Evolutionary conservation across 2,329 filamentous ascomycete species (phyloP), one percentile per base, ranked within the genome.

Genomic region (Xylaria sp.): DNA sequence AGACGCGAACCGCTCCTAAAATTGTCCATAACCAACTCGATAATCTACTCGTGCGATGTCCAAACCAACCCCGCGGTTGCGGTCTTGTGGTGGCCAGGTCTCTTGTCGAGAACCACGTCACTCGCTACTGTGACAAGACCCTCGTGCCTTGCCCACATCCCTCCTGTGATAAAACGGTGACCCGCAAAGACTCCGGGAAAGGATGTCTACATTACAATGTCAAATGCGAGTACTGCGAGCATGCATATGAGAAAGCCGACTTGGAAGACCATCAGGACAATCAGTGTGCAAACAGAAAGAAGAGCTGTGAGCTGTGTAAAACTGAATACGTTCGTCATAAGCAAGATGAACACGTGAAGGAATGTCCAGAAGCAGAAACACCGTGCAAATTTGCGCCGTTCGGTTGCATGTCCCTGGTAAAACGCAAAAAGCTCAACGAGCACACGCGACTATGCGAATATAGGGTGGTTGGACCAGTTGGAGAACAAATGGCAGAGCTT

Each of bases 1-100:
- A 77, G 34, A 77, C 76, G 5, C 73, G 75, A 7, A 59, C 72
- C n/a, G 79, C 78, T 2, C 79, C 80, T 23, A 82, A 81, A 63
- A 81, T 91, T 46, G 80, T 91, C 52, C 80, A 83, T 50, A 89
- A 89, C 23, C 87, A 90, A 75, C 84, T 91, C 23, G 88, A 90
- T 70, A 84, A 81, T 66, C 81, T 91, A 12, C 78, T 82, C 30
- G 89, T 89, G 57, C 83, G 83, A 66, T 91, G 89, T 63, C 88
- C 89, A 2, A 86, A 88, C 70, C 75, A 78, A 2, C 74, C 76
- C 15, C 77, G 81, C 41, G 87, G 86, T 9, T 91, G 89, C 75
- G 76, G 79, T 43, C 78, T 82, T 45, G 78, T 84, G 10, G 78
- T 87, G 55, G 80, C 84, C 6, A 83, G 89, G 9, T 86, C 87